A percentile compares a stretch with the other conserved stretches of the same genome.
Evolutionary conservation across 208 protist species (phyloP).

Genomic region (Trypanosoma lewisi): DNA sequence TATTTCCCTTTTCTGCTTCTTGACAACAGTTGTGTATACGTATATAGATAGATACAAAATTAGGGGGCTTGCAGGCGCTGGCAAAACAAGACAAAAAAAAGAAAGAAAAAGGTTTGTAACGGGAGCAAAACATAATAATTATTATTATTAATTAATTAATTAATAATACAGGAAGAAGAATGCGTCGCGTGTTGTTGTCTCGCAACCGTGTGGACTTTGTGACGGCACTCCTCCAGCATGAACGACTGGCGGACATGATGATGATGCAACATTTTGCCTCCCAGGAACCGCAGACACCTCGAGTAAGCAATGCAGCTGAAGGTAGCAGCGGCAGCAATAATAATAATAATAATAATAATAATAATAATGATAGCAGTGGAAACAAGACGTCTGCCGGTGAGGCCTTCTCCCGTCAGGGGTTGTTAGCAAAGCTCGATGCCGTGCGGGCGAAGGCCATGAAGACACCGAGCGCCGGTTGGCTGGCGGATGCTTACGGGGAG

Average conservation of each 20-base stretch:
- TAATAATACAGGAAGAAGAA: slow-evolving; percentile 9
- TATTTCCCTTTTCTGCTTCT: background rate
- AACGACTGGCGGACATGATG: slow-evolving; percentile 59
- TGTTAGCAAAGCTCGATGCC: slow-evolving; percentile 4
- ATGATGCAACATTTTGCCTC: slow-evolving; percentile 65
- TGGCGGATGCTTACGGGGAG: background rate
- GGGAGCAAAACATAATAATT: slow-evolving; percentile 14
- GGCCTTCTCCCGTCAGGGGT: background rate
- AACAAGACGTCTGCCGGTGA: background rate
- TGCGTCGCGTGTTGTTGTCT: slow-evolving; percentile 29
- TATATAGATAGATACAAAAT: background rate
- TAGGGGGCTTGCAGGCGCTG: background rate
- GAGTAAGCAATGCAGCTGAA: slow-evolving; percentile 25
- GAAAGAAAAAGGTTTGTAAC: background rate
- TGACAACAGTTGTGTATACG: background rate
- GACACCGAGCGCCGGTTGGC: background rate
- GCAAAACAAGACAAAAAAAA: too few species aligned
- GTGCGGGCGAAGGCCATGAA: slow-evolving; percentile 5
- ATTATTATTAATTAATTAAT: slow-evolving; percentile 3
- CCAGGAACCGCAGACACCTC: background rate
- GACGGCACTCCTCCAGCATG: slow-evolving; percentile 56
- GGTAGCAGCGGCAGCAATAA: background rate
- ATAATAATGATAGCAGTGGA: slow-evolving; percentile 5
- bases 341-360: background rate
- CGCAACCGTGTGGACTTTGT: slow-evolving; percentile 57